Conservation (phyloP, 495 filamentous ascomycete species). For the Apiosordaria backusii region DNA sequence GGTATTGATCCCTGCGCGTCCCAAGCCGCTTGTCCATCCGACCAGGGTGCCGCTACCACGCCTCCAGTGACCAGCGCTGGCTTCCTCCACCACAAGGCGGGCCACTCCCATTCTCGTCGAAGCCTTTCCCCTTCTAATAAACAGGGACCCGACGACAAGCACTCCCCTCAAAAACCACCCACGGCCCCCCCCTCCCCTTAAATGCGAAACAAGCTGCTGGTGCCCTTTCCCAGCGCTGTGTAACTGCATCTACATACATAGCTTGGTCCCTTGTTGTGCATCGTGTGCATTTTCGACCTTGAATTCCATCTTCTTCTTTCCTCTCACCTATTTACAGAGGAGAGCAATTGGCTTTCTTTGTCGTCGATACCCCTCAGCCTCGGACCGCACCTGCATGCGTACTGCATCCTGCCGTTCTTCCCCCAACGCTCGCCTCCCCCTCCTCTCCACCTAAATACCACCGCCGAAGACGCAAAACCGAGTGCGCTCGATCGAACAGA, state of each 20-base stretch:
- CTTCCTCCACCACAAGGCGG: constrained; percentile 7
- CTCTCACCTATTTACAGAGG: background rate
- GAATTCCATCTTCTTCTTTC: background rate
- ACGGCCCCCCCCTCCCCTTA: background rate
- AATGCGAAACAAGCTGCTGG: background rate
- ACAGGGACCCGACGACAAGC: background rate
- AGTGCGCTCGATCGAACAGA: background rate
- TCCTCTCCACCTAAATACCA: background rate
- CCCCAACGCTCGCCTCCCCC: background rate
- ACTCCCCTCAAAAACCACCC: background rate
- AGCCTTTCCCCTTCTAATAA: constrained; percentile 12
- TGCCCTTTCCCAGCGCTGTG: constrained; percentile 1
- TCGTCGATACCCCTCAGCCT: constrained; percentile 3
- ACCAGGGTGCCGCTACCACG: constrained; percentile 10
- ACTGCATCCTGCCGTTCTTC: constrained; percentile 1
- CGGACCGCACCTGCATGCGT: background rate
- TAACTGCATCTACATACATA: background rate
- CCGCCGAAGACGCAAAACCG: background rate
- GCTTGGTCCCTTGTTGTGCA: background rate
- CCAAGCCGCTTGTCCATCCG: constrained; percentile 7
- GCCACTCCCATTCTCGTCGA: constrained; percentile 12
- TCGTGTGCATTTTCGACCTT: background rate
- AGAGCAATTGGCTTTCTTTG: background rate
- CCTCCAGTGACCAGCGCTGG: background rate
- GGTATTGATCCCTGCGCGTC: constrained; percentile 7